Evolutionary conservation across 257 asterid genomes (phyloP), one percentile per base, ranked within the genome.

Genomic region (Solanum medicagineum): DNA sequence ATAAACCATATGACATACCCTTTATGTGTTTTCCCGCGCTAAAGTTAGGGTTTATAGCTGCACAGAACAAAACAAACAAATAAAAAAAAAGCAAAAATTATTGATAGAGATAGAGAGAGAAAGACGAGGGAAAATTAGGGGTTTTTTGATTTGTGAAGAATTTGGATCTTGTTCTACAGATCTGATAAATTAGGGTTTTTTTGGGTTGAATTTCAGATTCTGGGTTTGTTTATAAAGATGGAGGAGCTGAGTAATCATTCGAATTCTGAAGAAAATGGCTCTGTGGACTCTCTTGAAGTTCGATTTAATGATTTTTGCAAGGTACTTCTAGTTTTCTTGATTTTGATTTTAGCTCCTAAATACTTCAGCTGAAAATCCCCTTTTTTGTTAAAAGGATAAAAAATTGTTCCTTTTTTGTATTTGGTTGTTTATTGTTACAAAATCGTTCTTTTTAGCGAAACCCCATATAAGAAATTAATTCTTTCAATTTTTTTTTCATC

Each of bases 281-380:
- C 75, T 45, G 32, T 9, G 55, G 83, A 49, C 65, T 56, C 92
- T 65, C 83, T 92, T 89, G 95, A 92, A 88, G 91, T 91, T 88
- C 95, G 98, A 66, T 95, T 95, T 80, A 73, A 88, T 32, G 83
- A 89, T 83, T 94, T 95, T 75, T 94, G 94, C 95, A 91, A 93
- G 99, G 99, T 87, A 19, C 92, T 42, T 5, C 83, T 83, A 22
- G 6, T 29, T 63, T 54, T 57, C 36, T 56, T 53, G 29, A 75
- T 66, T 57, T 32, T 44, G 55, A 51, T 17, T 32, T 1, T 45
- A 73, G n/a, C 17, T 74, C 13, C 10, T 16, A n/a, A n/a, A 51
- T 77, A 15, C 12, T 49, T 75, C 10, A 51, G 63, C 57, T 77
- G 40, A 15, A 75, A 49, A 47, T 74, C 40, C 42, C 4, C 0